phyloP scores from a whole-genome alignment of 306 rosid species.

The Cyamopsis tetragonoloba region DNA sequence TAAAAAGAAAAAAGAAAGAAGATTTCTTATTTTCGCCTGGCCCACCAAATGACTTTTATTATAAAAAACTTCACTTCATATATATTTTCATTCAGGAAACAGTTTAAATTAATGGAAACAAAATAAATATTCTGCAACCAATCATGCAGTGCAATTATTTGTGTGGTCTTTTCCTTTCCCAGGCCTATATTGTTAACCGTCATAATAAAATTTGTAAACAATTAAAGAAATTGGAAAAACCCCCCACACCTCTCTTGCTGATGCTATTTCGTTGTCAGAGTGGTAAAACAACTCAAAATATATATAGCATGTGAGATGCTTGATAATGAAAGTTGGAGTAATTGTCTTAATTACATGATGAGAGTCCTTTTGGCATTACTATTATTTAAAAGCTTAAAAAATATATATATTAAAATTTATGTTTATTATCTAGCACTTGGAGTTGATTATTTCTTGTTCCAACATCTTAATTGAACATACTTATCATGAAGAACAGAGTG shows the following conservation, averaged over 20 bases:
- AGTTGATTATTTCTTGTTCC: not conserved
- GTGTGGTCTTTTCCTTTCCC: not conserved
- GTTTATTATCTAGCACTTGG: no score
- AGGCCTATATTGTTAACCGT: not conserved
- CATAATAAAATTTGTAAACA: not conserved
- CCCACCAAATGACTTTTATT: slow-evolving; percentile 35
- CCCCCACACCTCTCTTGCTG: not conserved
- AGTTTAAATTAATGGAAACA: slow-evolving; percentile 19
- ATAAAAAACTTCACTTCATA: slow-evolving; percentile 15
- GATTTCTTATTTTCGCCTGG: slow-evolving; percentile 19
- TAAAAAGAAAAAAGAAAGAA: no score
- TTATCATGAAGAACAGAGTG: slow-evolving; percentile 23
- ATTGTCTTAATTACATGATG: no score
- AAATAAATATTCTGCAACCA: slow-evolving; percentile 27
- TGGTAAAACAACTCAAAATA: not conserved
- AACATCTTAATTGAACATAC: slow-evolving; percentile 11
- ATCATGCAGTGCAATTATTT: slow-evolving; percentile 29
- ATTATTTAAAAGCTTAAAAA: no score
- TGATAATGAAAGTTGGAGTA: not conserved
- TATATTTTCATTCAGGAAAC: slow-evolving; percentile 31
- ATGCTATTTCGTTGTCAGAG: not conserved
- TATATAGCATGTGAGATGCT: not conserved
- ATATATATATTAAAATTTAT: no score
- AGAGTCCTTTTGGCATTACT: no score
- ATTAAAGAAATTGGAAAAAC: not conserved